A percentile compares a stretch with the other conserved stretches of the same genome.
Evolutionary conservation across 352 stramenopile genomes (phyloP).

Genomic region (Pythium insidiosum): DNA sequence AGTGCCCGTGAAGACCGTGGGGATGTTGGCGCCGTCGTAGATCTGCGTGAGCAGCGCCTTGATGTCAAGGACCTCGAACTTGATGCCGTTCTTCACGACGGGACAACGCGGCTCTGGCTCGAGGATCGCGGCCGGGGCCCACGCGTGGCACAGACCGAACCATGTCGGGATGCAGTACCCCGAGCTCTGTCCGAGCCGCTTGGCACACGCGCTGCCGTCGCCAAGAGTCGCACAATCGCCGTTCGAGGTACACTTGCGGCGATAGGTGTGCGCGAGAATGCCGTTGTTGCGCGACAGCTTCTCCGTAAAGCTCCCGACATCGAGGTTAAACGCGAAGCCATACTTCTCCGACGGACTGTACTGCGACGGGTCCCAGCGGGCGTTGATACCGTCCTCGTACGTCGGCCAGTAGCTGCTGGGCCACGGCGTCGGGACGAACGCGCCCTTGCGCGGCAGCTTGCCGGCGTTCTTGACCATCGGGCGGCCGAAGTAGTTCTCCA

Average conservation of each 20-base stretch:
- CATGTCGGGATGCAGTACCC: constrained; percentile 14
- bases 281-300: constrained; percentile 7
- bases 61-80: too few species aligned
- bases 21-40: constrained; percentile 12
- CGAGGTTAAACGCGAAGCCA: constrained; percentile 5
- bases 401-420: too few species aligned
- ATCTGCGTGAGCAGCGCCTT: constrained; percentile 13
- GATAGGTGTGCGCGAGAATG: not conserved
- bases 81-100: too few species aligned
- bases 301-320: not conserved
- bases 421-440: too few species aligned
- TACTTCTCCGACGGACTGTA: constrained; percentile 12
- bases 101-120: constrained; percentile 11
- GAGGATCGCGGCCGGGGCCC: constrained; percentile 12
- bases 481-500: too few species aligned
- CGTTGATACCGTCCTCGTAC: too few species aligned
- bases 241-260: not conserved
- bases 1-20: too few species aligned
- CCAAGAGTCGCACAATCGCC: constrained; percentile 3
- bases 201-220: constrained; percentile 11
- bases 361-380: too few species aligned
- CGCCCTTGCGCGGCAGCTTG: too few species aligned
- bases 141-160: constrained; percentile 18
- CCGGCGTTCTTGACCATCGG: too few species aligned
- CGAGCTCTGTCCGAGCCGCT: constrained; percentile 2